Evolutionary conservation across 2,329 filamentous ascomycete species (phyloP), one percentile per base, ranked within the genome.

Genomic region (Fusarium irregulare): DNA sequence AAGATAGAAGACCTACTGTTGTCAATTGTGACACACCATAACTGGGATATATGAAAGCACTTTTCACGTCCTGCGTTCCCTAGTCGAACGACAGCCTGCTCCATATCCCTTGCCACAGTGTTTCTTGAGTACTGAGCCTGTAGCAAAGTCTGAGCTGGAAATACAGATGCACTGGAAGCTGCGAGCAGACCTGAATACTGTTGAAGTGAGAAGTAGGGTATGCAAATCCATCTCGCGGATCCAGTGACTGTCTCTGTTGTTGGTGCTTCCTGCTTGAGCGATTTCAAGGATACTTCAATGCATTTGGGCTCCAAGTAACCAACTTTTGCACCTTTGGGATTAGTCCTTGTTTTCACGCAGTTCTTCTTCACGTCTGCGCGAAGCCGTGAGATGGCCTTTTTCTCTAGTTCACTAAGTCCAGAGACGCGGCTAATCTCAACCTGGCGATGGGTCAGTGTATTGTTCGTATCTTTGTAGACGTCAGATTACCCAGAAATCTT

Each of bases 131-230:
- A 83, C 10, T 82, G 80, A 2, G 78, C 74, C 68, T 86, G 84
- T 1, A 85, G 70, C 8, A 85, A 67, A 2, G 83, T 84, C 51
- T 80, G 78, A 3, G 79, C 74, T 2, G 84, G 83, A 51, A 84
- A 85, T 2, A 77, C 73, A 7, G 76, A 75, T 9, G 76, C 47
- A 27, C 73, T 77, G 2, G 77, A 75, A 2, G 76, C 76, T 8
- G 75, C 74, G 4, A 76, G 71, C 3, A 83, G 69, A 4, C 81
- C 82, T 0, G 80, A 80, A 59, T 84, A 85, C 25, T 78, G 77
- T 53, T 83, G 79, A 1, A 86, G 77, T 4, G 78, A 79, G 66
- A 86, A 85, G 64, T 85, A 86, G 0, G 84, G 84, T 16, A 85
- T 73, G 30, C 81, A 84, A 4, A 84, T 67, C 83, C 83, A 85